Evolutionary conservation across 1,139 yeast species (phyloP), one percentile per base, ranked within the genome.

Genomic region (Yamadazyma songkhlaensis): DNA sequence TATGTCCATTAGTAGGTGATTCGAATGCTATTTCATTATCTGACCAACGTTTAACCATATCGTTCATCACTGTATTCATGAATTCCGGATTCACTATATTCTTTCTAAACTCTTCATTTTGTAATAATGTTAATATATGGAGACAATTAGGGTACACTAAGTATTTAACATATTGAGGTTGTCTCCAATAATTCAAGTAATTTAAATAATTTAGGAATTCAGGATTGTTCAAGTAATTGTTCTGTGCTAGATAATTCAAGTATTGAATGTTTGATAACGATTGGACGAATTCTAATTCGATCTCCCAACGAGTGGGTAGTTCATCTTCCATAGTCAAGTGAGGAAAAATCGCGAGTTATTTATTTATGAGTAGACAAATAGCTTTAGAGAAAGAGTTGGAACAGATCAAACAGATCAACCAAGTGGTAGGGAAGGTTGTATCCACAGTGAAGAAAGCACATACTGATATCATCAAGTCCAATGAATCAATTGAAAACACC

Each of bases 201-300:
- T 74, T 65, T 39, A 85, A 63, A 53, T 85, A 85, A 40, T 76
- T 74, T 25, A 85, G 60, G 48, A 85, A 85, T 39, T 71, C 71
- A 14, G 69, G 74, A 48, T 79, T 81, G 35, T 77, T 78, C 29
- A 85, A 64, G 49, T 79, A 80, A 43, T 81, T 81, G 47, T 78
- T 81, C 56, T 85, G 94, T 0, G 94, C 94, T 31, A 85, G 63
- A 50, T 77, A 84, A 51, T 81, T 79, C 41, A 86, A 65, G 50
- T 86, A 85, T 57, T 80, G 89, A 31, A 87, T 81, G 54, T 85
- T 86, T 13, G 90, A 79, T 35, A 85, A 67, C n/a, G 90, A 79
- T 58, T 85, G 95, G 6, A 85, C 87, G 57, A 85, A 86, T 64
- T 84, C 95, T 25, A 84, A 69, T 52, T 84, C 95, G 25, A 84